Evolutionary conservation across 2,329 filamentous ascomycete species (phyloP), one percentile per base, ranked within the genome.

Genomic region (Arthrobotrys entomopaga): DNA sequence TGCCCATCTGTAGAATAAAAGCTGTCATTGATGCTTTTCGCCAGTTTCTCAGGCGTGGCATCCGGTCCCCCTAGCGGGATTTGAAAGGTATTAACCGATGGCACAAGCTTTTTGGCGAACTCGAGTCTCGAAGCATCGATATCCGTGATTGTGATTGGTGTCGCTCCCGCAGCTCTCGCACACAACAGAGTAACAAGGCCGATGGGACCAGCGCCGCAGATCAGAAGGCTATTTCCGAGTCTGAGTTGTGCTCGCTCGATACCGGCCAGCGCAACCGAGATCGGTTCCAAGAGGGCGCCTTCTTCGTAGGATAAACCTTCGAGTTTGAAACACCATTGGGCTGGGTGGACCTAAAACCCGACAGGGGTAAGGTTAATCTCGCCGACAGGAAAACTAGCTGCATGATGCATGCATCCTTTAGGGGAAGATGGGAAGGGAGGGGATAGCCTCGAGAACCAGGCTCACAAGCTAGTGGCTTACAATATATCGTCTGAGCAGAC

Each of bases 191-290:
- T 94, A 77, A 97, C 91, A 66, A 98, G 85, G 50, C 94, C 95
- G 79, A 98, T 98, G 52, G 95, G 95, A 0, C 94, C 95, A 3
- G 95, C 94, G 76, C 95, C 94, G 80, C 93, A 97, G 77, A 98
- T 88, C 46, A 98, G 84, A 49, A 96, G 90, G 1, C 92, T 88
- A 81, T 98, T 94, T 76, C 94, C 94, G 43, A 98, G 87, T 65
- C 87, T 86, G 77, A 97, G 86, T 70, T 89, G 88, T 63, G 92
- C 91, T 76, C 94, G 86, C 81, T 97, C 91, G 83, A 98, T 88
- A 13, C 91, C 93, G 1, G 94, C 93, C 43, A 98, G 86, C 2
- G 93, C 92, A 3, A 98, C 95, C 77, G 89, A 91, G 59, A 98
- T 86, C 0, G 94, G 94, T 84, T 98, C 95, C 49, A 98, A 85